Base-by-base conservation (phyloP, 2,329 filamentous ascomycete genomes). In the Stachybotrys chlorohalonatus region DNA sequence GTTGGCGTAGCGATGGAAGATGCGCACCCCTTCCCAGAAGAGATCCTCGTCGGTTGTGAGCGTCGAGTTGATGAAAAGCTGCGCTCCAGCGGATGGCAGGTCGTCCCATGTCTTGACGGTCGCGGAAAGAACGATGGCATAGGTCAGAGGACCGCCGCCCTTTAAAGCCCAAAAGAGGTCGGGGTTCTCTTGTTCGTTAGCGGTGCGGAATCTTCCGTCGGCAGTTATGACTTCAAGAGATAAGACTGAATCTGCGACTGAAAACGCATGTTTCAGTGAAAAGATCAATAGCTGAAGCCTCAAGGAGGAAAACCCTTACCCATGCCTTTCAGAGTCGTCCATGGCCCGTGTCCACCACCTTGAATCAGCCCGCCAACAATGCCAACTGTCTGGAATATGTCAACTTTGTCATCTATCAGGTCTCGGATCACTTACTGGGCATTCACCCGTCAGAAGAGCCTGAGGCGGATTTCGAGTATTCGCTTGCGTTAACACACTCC, bases 141-240 rank as follows among this genome's bases (percentile, higher is more conserved):
- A 84, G 6, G 73, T 79, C 1, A 75, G 76, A 6, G 74, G 76
- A 1, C 80, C 79, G 9, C 80, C 78, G 17, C 79, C 79, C 54
- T 73, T 71, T 15, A 82, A 66, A 4, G 80, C 81, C 79, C 79
- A 85, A 66, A 79, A 83, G 1, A 84, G 70, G 53, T 84, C 80
- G 0, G 71, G 56, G 56, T 83, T 76, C 36, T 75, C 60, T 2
- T 69, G 64, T 3, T 65, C 69, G 46, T 71, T 75, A 3, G 78
- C 78, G 4, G 66, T 73, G 1, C 80, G 59, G 32, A 74, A 64
- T 17, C 68, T 54, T 1, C 79, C 79, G 24, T 66, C 61, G 1
- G 71, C 75, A 11, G 75, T 75, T 11, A 82, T 64, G 7, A 76
- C 71, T 16, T 77, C 68, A 59, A 70, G 73, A 39, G 74, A 68